These are phyloP conservation scores for Penicillium fuscoglaucum DNA, from an alignment of 2,329 filamentous ascomycete species.

Conservation along the genomic window DNA sequence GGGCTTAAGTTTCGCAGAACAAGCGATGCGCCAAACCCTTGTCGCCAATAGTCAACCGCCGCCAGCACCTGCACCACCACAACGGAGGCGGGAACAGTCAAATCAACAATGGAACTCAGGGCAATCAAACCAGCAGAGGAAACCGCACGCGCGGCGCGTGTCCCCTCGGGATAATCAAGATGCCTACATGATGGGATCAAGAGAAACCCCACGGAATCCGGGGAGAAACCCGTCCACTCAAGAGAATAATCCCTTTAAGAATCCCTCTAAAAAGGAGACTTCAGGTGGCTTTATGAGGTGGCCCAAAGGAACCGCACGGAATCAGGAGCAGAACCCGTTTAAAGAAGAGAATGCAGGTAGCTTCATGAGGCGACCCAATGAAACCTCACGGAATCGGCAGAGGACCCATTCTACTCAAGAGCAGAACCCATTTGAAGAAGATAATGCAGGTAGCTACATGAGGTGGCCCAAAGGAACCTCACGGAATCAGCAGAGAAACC, in stretches of 20 bases:
- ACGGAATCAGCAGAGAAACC: not conserved
- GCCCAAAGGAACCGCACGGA: not conserved
- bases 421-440: not conserved
- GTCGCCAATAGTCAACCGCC: constrained; percentile 20
- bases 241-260: not conserved
- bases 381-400: not conserved
- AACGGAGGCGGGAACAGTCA: not conserved
- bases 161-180: not conserved
- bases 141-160: not conserved
- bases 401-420: not conserved
- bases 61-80: constrained; percentile 2
- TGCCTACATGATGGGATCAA: not conserved
- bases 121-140: constrained; percentile 3
- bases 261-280: not conserved
- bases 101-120: not conserved
- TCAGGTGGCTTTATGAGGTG: not conserved
- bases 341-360: not conserved
- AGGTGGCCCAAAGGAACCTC: not conserved
- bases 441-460: not conserved
- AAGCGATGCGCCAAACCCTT: constrained; percentile 33
- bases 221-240: not conserved
- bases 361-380: not conserved
- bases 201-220: not conserved
- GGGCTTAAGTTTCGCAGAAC: constrained; percentile 35
- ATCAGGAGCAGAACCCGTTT: not conserved